Base-by-base conservation (phyloP, 2,329 filamentous ascomycete species). In the Nectriaceae sp. region DNA sequence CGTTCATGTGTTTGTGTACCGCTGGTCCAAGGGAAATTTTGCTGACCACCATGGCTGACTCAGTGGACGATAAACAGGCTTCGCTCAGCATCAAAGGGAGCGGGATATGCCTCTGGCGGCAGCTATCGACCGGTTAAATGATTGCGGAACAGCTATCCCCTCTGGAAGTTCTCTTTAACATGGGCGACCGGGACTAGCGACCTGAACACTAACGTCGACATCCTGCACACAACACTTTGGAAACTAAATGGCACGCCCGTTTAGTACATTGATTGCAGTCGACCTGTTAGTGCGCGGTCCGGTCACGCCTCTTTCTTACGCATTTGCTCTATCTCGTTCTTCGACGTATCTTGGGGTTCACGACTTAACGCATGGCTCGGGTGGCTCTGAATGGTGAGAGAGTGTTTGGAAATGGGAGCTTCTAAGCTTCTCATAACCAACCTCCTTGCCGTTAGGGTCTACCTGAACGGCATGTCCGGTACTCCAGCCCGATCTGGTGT, bases 51-150 rank as follows among this genome's bases (percentile, higher is more conserved):
- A 83, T 83, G 56, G 87, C 86, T 90, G 86, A 89, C 87, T 84
- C 85, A 89, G 87, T 88, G 82, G 85, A 81, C 85, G 85, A 81
- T 87, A 70, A 86, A 85, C 83, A 90, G 87, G 85, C 86, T 90
- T 80, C 87, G 87, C 80, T 90, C 87, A 79, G 84, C 85, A 80
- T 87, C 86, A 66, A 88, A 87, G 76, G 84, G 83, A 78, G 79
- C 75, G 75, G 76, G 65, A 66, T 63, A 70, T 62, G 67, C 68
- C 69, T 69, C 69, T 60, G 68, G 68, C 65, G 67, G 68, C 65
- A 67, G 56, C 60, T 67, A 69, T 59, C 67, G 67, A 58, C 65
- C 68, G 61, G 46, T 65, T 57, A 69, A 61, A 61, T 61, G 56
- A 64, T 60, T 59, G 58, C 46, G 47, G 51, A 51, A 19, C 42